These are phyloP conservation scores for Elongisporangium prolatum DNA, from an alignment of 352 stramenopile genomes.

Conservation along the genomic window DNA sequence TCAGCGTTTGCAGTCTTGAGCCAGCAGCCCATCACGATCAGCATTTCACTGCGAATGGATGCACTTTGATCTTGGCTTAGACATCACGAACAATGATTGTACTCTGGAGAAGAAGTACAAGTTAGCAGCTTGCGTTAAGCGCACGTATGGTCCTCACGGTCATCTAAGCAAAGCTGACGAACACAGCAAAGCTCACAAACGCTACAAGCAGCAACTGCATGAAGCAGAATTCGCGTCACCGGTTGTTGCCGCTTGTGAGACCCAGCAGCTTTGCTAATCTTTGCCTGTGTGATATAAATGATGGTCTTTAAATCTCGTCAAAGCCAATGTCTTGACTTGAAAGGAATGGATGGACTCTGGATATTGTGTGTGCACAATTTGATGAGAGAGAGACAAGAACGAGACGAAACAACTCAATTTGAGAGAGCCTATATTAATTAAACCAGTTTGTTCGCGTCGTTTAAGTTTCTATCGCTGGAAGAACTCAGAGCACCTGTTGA, in stretches of 20 bases:
- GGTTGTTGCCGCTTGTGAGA: no score
- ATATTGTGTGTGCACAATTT: no score
- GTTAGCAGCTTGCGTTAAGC: slow-evolving; percentile 10
- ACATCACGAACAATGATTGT: slow-evolving; percentile 16
- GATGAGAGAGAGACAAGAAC: not conserved
- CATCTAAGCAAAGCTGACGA: slow-evolving; percentile 10
- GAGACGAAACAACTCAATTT: not conserved
- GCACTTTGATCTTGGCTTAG: slow-evolving; percentile 13
- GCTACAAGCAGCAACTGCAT: slow-evolving; percentile 5
- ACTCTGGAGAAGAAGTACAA: slow-evolving; percentile 23
- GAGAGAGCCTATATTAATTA: no score
- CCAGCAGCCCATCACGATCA: slow-evolving; percentile 1
- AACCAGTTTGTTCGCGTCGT: no score
- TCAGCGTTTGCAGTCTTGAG: not conserved
- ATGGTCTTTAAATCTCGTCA: no score
- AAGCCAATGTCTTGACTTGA: no score
- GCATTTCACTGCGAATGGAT: slow-evolving; percentile 8
- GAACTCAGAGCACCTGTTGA: no score
- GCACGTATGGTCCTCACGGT: not conserved
- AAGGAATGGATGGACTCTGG: no score
- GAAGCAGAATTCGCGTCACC: not conserved
- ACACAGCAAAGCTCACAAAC: slow-evolving; percentile 13
- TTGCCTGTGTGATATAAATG: no score
- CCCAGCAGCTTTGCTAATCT: no score
- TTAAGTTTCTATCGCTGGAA: no score